A percentile compares a stretch with the other conserved stretches of the same genome.
Evolutionary conservation across 768 basidiomycete genomes (phyloP).

Genomic region (Leccinum imitatum): DNA sequence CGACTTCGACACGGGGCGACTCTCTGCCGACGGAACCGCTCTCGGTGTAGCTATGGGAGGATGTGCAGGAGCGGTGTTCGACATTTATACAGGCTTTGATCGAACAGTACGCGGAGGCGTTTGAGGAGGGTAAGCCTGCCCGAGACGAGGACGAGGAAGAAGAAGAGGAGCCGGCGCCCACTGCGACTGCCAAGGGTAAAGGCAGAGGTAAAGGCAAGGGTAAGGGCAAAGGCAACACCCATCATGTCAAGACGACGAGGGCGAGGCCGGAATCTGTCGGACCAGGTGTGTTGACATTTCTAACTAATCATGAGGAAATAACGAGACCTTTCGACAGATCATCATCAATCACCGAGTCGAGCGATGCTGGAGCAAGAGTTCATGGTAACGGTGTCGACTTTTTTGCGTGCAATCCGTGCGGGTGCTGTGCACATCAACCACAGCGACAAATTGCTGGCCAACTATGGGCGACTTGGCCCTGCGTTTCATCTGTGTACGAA

Average conservation of each 20-base stretch:
- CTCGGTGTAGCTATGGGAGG: slow-evolving; percentile 70
- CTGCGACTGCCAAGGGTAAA: background rate
- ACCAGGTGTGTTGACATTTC: slow-evolving; percentile 36
- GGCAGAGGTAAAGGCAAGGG: slow-evolving; percentile 20
- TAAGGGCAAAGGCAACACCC: slow-evolving; percentile 24
- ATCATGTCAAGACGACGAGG: background rate
- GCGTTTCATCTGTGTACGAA: too few relatives aligned
- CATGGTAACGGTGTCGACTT: slow-evolving; percentile 78
- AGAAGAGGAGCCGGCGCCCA: slow-evolving; percentile 34
- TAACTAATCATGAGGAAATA: background rate
- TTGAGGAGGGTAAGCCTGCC: slow-evolving; percentile 40
- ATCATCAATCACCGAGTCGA: slow-evolving; percentile 40
- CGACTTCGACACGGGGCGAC: slow-evolving; percentile 43
- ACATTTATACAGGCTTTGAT: slow-evolving; percentile 89
- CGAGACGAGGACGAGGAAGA: slow-evolving; percentile 33
- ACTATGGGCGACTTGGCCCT: too few relatives aligned
- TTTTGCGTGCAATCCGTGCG: slow-evolving; percentile 30
- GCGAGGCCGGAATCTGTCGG: slow-evolving; percentile 17
- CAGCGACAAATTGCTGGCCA: too few relatives aligned
- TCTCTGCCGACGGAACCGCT: slow-evolving; percentile 50
- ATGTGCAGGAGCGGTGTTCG: slow-evolving; percentile 85
- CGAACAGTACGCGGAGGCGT: slow-evolving; percentile 74
- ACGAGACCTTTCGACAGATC: slow-evolving; percentile 4
- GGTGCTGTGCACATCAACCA: too few relatives aligned
- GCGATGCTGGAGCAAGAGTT: slow-evolving; percentile 71